A percentile compares a stretch with the other conserved stretches of the same genome.
These are phyloP conservation scores for Fusarium circinatum DNA, from an alignment of 2,329 filamentous ascomycete species.

Conservation along the genomic window DNA sequence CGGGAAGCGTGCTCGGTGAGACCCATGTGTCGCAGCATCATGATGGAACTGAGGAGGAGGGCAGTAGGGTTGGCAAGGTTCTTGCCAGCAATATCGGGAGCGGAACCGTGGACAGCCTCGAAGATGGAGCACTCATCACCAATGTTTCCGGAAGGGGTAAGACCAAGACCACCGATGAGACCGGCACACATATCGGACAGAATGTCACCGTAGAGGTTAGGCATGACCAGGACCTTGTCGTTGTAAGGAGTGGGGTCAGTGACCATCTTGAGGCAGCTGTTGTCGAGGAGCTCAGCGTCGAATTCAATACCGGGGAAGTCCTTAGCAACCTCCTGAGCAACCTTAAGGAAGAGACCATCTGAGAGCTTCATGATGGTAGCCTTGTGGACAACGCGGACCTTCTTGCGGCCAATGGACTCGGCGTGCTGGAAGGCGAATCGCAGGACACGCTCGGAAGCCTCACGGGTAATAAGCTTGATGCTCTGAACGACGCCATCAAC, in stretches of 20 bases:
- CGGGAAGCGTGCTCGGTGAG: conserved; percentile 83
- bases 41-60: conserved; percentile 93
- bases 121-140: conserved; percentile 99
- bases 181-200: conserved; percentile 99
- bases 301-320: conserved; percentile 97
- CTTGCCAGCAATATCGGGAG: conserved; percentile 96
- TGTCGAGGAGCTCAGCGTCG: conserved; percentile 97
- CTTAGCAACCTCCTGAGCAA: conserved; percentile 86
- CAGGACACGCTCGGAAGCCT: conserved; percentile 93
- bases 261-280: conserved; percentile 98
- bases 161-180: conserved; percentile 95
- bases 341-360: conserved; percentile 96
- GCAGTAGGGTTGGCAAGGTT: conserved; percentile 97
- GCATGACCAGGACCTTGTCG: conserved; percentile 98
- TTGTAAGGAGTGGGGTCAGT: conserved; percentile 97
- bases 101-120: conserved; percentile 98
- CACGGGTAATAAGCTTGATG: conserved; percentile 99
- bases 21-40: conserved; percentile 99
- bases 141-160: conserved; percentile 98
- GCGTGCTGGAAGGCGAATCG: conserved; percentile 99
- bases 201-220: conserved; percentile 99
- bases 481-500: conserved; percentile 98
- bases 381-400: conserved; percentile 99
- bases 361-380: conserved; percentile 99
- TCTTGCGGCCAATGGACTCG: conserved; percentile 89